Percentiles rank a stretch among this genome's conserved stretches.
phyloP scores from a whole-genome alignment of 805 yeast species.

The Clavispora asparagi region DNA sequence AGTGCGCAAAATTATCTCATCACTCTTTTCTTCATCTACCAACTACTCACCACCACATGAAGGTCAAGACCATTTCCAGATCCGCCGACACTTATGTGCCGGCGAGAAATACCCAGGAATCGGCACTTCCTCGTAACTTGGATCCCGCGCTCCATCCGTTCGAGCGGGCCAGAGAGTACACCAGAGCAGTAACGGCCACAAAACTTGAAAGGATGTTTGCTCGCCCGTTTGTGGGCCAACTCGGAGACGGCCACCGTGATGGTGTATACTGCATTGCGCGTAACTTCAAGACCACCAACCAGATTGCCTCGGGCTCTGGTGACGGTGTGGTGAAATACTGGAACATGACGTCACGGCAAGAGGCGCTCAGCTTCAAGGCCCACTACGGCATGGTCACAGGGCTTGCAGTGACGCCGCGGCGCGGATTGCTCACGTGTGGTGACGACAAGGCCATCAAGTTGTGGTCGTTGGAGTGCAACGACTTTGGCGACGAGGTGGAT shows the following conservation, averaged over 20 bases:
- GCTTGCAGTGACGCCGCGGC: constrained; percentile 58
- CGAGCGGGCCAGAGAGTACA: constrained; percentile 94
- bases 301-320: constrained; percentile 87
- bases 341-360: constrained; percentile 79
- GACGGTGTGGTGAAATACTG: constrained; percentile 94
- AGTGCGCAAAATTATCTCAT: background rate
- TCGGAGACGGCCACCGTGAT: constrained; percentile 93
- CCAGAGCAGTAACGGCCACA: constrained; percentile 91
- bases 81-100: constrained; percentile 93
- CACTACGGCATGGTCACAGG: constrained; percentile 91
- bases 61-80: constrained; percentile 82
- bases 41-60: constrained; percentile 39
- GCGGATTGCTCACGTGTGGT: constrained; percentile 74
- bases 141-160: constrained; percentile 95
- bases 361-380: constrained; percentile 72
- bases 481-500: constrained; percentile 34
- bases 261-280: constrained; percentile 88
- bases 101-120: constrained; percentile 82
- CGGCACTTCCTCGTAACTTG: constrained; percentile 80
- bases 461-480: constrained; percentile 71
- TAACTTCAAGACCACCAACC: constrained; percentile 62
- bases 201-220: constrained; percentile 96
- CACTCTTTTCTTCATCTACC: background rate
- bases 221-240: constrained; percentile 91
- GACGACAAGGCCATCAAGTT: constrained; percentile 84